Evolutionary conservation across 2,329 filamentous ascomycete genomes (phyloP), one percentile per base, ranked within the genome.

Genomic region (Iodosphaeria phyllophila): DNA sequence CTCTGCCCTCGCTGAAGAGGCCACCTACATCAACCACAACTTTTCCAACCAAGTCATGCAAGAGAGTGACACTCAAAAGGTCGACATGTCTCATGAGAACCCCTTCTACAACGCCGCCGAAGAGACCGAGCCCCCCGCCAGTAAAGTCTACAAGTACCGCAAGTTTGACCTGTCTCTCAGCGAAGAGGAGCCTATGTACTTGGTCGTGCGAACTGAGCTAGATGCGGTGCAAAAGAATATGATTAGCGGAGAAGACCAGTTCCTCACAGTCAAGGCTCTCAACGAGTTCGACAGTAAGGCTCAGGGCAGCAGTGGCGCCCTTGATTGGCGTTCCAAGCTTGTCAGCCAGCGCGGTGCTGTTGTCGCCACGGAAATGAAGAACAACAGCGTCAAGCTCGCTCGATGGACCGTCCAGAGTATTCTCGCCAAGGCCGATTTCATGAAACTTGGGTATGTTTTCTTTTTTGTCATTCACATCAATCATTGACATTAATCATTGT

Each of bases 241-340:
- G 45, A 80, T 83, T 52, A 82, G 64, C 44, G 82, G 83, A 45
- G 82, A 92, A 41, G 82, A 95, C 52, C 84, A 93, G 54, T 75
- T 74, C 56, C 51, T 98, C 42, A 79, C 78, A 19, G 73, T 98
- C 56, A 91, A 93, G 61, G 89, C 89, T 4, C 73, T 98, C 39
- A 98, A 98, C 62, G 89, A 98, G 60, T 98, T 95, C 48, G 89
- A 98, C 60, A 83, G 72, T 70, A 93, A 92, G 63, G 89, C 89
- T 13, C 84, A 91, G 50, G 89, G 89, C 40, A 80, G 79, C 37
- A 89, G 89, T 38, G 83, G 86, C 35, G 89, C 89, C 28, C 66
- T 98, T 26, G 89, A 98, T 65, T 98, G 89, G 89, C 70, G 89
- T 49, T 76, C 74, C 38, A 98, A 98, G 68, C 69, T 98, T 31